These are phyloP conservation scores for Elasticomyces elasticus DNA, from an alignment of 495 filamentous ascomycete species.

Conservation along the genomic window DNA sequence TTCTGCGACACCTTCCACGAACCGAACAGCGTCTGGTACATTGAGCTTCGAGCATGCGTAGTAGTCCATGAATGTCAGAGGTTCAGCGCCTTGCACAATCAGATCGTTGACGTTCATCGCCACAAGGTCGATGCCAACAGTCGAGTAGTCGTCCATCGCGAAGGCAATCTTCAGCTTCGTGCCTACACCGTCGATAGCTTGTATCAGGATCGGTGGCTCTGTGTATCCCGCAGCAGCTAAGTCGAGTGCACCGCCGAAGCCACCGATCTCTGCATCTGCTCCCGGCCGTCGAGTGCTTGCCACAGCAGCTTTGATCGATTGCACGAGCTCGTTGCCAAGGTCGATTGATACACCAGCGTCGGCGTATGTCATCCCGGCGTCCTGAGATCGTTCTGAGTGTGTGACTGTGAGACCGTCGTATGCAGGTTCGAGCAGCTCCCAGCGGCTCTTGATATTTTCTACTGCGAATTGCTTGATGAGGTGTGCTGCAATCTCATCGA, in stretches of 20 bases:
- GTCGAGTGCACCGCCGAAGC: slow-evolving; percentile 86
- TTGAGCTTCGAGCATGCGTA: slow-evolving; percentile 83
- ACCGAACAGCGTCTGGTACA: slow-evolving; percentile 60
- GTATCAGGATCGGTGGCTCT: slow-evolving; percentile 66
- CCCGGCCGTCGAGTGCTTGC: slow-evolving; percentile 70
- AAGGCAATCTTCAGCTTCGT: slow-evolving; percentile 95
- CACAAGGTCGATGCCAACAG: slow-evolving; percentile 86
- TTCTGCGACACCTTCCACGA: slow-evolving; percentile 76
- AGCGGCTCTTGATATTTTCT: slow-evolving; percentile 68
- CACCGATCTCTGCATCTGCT: slow-evolving; percentile 82
- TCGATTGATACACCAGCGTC: slow-evolving; percentile 85
- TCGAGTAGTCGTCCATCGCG: slow-evolving; percentile 75
- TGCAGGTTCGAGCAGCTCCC: slow-evolving; percentile 81
- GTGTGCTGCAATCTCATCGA: slow-evolving; percentile 68
- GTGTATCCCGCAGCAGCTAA: slow-evolving; percentile 66
- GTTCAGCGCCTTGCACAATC: slow-evolving; percentile 86
- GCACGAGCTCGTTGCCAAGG: slow-evolving; percentile 80
- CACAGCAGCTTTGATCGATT: slow-evolving; percentile 77
- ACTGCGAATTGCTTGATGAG: slow-evolving; percentile 38
- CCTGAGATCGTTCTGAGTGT: not conserved
- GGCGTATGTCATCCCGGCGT: slow-evolving; percentile 71
- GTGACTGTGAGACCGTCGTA: slow-evolving; percentile 67
- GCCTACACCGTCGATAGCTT: slow-evolving; percentile 89
- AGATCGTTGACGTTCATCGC: slow-evolving; percentile 99
- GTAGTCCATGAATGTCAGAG: slow-evolving; percentile 92